These are phyloP conservation scores for Corylus avellana DNA, from an alignment of 306 rosid genomes.

Conservation along the genomic window DNA sequence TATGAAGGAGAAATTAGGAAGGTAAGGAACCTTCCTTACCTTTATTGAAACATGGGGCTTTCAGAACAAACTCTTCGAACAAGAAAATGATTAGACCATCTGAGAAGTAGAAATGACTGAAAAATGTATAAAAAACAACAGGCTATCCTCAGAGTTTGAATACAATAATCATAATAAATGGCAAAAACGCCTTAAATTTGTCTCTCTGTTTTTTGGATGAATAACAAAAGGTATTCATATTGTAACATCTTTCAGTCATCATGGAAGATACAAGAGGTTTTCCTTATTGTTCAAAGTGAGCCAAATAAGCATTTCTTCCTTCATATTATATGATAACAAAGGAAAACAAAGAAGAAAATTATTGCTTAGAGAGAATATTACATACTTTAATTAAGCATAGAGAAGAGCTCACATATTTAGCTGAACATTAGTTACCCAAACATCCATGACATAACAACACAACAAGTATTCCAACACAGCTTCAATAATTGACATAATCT, in stretches of 20 bases:
- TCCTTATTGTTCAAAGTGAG: neutral
- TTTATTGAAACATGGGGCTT: too few relatives aligned
- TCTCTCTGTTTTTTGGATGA: neutral
- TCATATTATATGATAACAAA: neutral
- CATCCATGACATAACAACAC: neutral
- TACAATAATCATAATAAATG: neutral
- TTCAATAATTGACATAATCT: slow-evolving; percentile 53
- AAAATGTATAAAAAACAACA: neutral
- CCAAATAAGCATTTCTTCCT: neutral
- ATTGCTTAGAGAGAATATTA: neutral
- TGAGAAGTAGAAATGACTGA: neutral
- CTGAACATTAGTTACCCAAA: neutral
- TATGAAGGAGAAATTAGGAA: too few relatives aligned
- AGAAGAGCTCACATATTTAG: neutral
- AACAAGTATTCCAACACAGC: neutral
- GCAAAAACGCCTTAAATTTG: neutral
- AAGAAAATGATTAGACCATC: neutral
- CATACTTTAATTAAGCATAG: neutral
- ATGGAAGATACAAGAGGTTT: neutral
- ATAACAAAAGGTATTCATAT: neutral
- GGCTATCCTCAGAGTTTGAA: neutral
- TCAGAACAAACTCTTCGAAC: neutral
- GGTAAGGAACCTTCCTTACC: too few relatives aligned
- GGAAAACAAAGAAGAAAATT: neutral
- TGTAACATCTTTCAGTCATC: neutral